Base-by-base conservation (phyloP, 1,139 yeast species). In the Geotrichum restrictum region DNA sequence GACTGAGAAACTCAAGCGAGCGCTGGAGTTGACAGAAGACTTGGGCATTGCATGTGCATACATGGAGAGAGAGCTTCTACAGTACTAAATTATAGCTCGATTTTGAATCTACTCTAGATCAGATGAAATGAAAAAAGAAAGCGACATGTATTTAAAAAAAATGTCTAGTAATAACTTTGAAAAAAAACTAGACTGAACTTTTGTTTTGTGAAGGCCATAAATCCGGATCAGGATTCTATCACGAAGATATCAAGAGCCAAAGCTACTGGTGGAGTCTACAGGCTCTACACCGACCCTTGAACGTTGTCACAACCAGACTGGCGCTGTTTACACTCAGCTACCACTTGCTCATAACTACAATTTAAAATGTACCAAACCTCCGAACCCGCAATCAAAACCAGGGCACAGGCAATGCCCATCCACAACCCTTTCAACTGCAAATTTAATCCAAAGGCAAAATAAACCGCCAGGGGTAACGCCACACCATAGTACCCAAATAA, bases 321-420 rank as follows among this genome's bases (percentile, higher is more conserved):
- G 5, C 49, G 44, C 31, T 19, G n/a, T 29, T 69, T 73, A 1
- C 82, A 80, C 29, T 71, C 74, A 45, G 68, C 69, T 41, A 78
- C 59, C 18, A 78, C 72, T 29, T 62, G 60, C 2, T 75, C 70
- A 88, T 88, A 83, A 59, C 81, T 73, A 3, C 82, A 79, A n/a
- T 65, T 64, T 32, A 74, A 60, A 5, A 80, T 80, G 54, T 69
- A 76, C 57, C 72, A 74, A 1, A 76, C 65, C 62, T 89, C 95
- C 19, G 78, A 73, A 0, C 76, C 48, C 1, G 89, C 89, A 57
- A 91, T 88, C 33, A 82, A 60, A 33, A 82, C 65, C 77, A 89
- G 77, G 0, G 95, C 97, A 41, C 80, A 66, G 1, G 93, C 88
- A 54, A 88, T 80, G 4, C 96, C 96, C 14, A 82, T 62, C 98